Base-by-base conservation (phyloP, 441 rosid species). In the Mallotus repandus region DNA sequence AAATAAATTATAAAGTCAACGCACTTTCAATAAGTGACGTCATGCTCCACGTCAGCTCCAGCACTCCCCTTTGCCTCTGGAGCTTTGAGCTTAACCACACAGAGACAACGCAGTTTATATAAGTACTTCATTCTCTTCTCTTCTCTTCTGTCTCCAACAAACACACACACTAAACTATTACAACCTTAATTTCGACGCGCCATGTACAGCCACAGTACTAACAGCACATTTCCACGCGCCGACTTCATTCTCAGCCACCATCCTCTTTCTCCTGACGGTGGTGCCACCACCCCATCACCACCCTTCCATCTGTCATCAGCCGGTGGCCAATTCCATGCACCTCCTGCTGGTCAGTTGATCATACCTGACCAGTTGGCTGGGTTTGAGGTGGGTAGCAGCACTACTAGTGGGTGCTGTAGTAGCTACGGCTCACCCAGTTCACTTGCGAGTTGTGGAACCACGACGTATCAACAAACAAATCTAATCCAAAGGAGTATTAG, bases 361-460 rank as follows among this genome's bases (percentile, higher is more conserved):
- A 79, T 70, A 72, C 81, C 79, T 1, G 74, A 76, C 53, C 65
- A 76, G 35, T 13, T 52, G 19, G 9, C 18, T 21, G 74, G 66
- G 4, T 15, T 71, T 16, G 74, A 75, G 15, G 7, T 69, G 7
- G 77, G 64, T 57, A 55, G 78, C 32, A 43, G 43, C 18, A 61
- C 65, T 45, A 21, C 70, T 1, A 84, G 88, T 11, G 83, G 94
- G 63, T 77, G 89, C 80, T 85, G 89, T 80, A 87, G 89, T 72
- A 79, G 92, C 80, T 86, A 86, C 32, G 85, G 84, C 60, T 88
- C 97, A 6, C 96, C 93, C 11, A 85, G 82, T 70, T 86, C 89
- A 48, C 72, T 78, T 25, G 82, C 80, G 7, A 82, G 90, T 71
- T 71, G 76, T 46, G 79, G 71, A 16, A 56, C 70, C 25, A 85